These are phyloP conservation scores for Fusarium begoniae DNA, from an alignment of 2,329 filamentous ascomycete genomes.

Conservation along the genomic window DNA sequence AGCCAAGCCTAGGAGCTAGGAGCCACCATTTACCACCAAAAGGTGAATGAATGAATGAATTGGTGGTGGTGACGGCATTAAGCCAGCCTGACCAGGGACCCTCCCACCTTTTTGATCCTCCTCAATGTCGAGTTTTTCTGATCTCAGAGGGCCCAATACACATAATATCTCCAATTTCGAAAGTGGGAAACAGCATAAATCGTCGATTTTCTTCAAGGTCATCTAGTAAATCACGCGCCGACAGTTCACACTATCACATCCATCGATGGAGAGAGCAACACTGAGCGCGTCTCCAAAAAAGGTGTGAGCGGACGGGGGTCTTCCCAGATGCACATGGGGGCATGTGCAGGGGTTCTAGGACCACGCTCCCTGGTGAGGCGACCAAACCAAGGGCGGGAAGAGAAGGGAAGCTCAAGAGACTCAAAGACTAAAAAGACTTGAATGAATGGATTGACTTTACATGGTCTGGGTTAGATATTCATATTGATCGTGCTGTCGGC, in stretches of 20 bases:
- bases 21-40: slow-evolving; percentile 13
- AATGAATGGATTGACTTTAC: background rate
- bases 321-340: slow-evolving; percentile 12
- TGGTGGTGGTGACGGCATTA: slow-evolving; percentile 26
- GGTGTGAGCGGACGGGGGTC: slow-evolving; percentile 34
- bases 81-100: slow-evolving; percentile 18
- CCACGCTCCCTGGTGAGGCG: slow-evolving; percentile 20
- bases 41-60: background rate
- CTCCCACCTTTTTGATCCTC: slow-evolving; percentile 6
- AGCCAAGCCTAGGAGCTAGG: slow-evolving; percentile 9
- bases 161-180: too few relatives aligned
- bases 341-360: slow-evolving; percentile 20
- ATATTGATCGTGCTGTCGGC: background rate
- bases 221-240: background rate
- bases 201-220: background rate
- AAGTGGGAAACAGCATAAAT: background rate
- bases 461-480: background rate
- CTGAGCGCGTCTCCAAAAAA: slow-evolving; percentile 19
- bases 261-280: background rate
- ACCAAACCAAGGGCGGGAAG: slow-evolving; percentile 16
- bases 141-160: background rate
- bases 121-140: background rate
- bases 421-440: background rate
- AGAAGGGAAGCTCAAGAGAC: background rate
- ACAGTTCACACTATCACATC: background rate